Base-by-base conservation (phyloP, 257 asterid species). In the Ajuga chamaepitys region DNA sequence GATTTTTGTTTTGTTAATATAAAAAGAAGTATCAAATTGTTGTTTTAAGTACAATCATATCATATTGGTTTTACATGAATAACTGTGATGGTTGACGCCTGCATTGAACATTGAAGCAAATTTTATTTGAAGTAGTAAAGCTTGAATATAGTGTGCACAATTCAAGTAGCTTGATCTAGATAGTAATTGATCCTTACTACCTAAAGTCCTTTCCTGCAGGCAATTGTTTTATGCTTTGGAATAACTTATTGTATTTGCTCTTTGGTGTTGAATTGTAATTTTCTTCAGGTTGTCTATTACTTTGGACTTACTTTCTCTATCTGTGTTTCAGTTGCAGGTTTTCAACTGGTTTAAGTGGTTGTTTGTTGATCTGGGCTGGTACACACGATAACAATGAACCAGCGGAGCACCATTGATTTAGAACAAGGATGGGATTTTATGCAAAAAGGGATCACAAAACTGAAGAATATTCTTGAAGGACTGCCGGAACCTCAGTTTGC, bases 401-500 rank as follows among this genome's bases (percentile, higher is more conserved):
- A 82, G 70, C 80, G 89, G 55, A 81, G 75, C 59, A 85, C 87
- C 16, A 90, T 88, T 58, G 95, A 85, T 71, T 79, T 94, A 63
- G 97, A 94, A 5, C 89, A 88, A 69, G 99, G 99, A 71, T 94
- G 96, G 99, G 92, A 88, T 13, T 78, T 86, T 47, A 90, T 94
- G 97, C 92, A 90, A 73, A 81, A 71, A 26, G 99, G 99, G 72
- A 86, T 94, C 20, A 81, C 86, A 7, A 94, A 90, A 83, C 88
- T 94, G 72, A 90, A 80, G 79, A 80, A 79, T 63, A 94, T 94
- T 74, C 84, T 94, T 9, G 99, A 94, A 85, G 97, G 91, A 67
- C 66, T 75, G 45, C 95, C 95, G 0, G 97, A 90, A 78, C 82
- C 96, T 12, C 99, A 94, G 58, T 94, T 94, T 84, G 83, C 82